Conservation (phyloP, 1,284 basidiomycete species). For the Hypsizygus ulmarius region DNA sequence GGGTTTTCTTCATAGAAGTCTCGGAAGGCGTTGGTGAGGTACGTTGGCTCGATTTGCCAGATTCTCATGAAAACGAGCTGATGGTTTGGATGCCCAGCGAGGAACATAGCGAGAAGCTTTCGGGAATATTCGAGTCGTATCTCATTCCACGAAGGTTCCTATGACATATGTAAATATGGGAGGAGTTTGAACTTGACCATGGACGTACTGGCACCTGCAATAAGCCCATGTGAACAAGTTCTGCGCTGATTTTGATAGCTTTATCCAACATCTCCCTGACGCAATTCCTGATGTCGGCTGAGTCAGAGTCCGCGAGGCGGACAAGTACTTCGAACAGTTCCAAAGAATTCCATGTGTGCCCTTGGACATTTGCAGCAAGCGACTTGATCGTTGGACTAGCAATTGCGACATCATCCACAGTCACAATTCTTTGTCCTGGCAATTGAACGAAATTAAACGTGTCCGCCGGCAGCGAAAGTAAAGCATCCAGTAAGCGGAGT, state of each 20-base stretch:
- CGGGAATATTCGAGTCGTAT: slow-evolving; percentile 85
- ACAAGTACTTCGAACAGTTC: slow-evolving; percentile 91
- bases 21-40: slow-evolving; percentile 84
- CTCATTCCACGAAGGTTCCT: slow-evolving; percentile 84
- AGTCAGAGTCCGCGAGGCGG: slow-evolving; percentile 69
- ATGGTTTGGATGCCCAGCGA: slow-evolving; percentile 90
- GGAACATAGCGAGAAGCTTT: slow-evolving; percentile 87
- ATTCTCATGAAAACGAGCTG: slow-evolving; percentile 96
- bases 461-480: slow-evolving; percentile 85
- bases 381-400: slow-evolving; percentile 86
- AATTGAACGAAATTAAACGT: slow-evolving; percentile 89
- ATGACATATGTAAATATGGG: slow-evolving; percentile 1
- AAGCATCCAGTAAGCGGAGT: slow-evolving; percentile 82
- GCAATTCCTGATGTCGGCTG: slow-evolving; percentile 65
- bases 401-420: slow-evolving; percentile 80
- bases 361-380: slow-evolving; percentile 82
- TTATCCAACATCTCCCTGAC: slow-evolving; percentile 91
- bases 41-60: slow-evolving; percentile 86
- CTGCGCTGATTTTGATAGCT: slow-evolving; percentile 89
- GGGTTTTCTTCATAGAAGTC: slow-evolving; percentile 93
- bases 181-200: background rate
- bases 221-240: slow-evolving; percentile 91
- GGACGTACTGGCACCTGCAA: slow-evolving; percentile 82
- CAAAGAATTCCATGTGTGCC: slow-evolving; percentile 91
- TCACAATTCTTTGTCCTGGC: slow-evolving; percentile 77